These are phyloP conservation scores for Megacollybia marginata DNA, from an alignment of 768 basidiomycete genomes.

Conservation along the genomic window DNA sequence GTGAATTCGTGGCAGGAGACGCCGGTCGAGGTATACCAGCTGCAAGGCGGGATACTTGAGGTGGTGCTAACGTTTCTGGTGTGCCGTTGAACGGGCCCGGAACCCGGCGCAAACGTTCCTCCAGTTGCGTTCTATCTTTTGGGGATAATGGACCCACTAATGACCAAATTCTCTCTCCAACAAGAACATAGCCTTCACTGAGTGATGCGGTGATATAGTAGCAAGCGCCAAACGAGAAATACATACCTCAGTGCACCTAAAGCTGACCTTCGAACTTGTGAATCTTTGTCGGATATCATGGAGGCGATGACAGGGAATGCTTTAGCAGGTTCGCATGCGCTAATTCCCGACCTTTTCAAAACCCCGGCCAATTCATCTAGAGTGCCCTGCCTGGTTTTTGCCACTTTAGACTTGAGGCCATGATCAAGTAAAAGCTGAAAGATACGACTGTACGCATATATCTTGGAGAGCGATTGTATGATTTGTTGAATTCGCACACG, in stretches of 20 bases:
- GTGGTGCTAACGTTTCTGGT: slow-evolving; percentile 31
- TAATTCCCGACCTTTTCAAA: slow-evolving; percentile 75
- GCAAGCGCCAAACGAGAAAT: slow-evolving; percentile 2
- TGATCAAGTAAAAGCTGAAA: slow-evolving; percentile 85
- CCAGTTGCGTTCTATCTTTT: slow-evolving; percentile 89
- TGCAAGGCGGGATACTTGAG: slow-evolving; percentile 48
- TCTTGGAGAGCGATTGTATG: slow-evolving; percentile 77
- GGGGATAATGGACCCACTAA: slow-evolving; percentile 67
- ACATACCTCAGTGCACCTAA: slow-evolving; percentile 72
- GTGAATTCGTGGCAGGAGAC: slow-evolving; percentile 36
- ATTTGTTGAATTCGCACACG: slow-evolving; percentile 76
- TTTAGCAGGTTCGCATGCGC: slow-evolving; percentile 73
- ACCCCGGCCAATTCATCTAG: slow-evolving; percentile 76
- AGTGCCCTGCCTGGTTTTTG: slow-evolving; percentile 83
- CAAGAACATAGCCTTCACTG: slow-evolving; percentile 75
- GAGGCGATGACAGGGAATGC: slow-evolving; percentile 72
- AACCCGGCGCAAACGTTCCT: slow-evolving; percentile 83
- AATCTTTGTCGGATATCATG: slow-evolving; percentile 86
- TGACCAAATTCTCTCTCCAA: slow-evolving; percentile 83
- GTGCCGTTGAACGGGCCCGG: slow-evolving; percentile 52
- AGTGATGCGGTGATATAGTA: slow-evolving; percentile 8
- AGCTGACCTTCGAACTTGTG: slow-evolving; percentile 81
- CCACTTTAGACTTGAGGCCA: slow-evolving; percentile 84
- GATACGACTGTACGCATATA: slow-evolving; percentile 89
- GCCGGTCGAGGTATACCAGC: slow-evolving; percentile 40